Evolutionary conservation across 2,329 filamentous ascomycete genomes (phyloP), one percentile per base, ranked within the genome.

Genomic region (Aureobasidium vineae): DNA sequence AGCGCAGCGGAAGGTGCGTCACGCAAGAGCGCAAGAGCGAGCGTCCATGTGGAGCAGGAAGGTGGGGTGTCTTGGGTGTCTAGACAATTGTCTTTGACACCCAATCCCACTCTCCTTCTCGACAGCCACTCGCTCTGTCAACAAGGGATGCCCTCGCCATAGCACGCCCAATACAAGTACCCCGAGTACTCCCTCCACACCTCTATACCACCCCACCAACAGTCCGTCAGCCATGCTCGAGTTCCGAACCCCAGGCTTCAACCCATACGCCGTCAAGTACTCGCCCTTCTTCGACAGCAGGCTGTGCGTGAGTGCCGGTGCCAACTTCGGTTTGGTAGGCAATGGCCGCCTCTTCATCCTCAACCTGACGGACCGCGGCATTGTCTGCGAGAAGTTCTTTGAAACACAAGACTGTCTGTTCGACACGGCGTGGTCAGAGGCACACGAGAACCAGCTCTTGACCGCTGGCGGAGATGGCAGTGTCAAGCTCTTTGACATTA

Each of bases 401-500:
- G 94, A 97, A 75, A 99, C 95, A 13, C 96, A 98, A 81, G 95
- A 99, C 78, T 91, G 93, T 52, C 89, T 98, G 70, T 99, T 96
- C 79, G 95, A 99, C 79, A 83, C 95, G 63, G 86, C 93, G 31
- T 98, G 95, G 92, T 97, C 92, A 21, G 95, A 99, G 81, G 86
- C 92, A 71, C 93, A 99, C 81, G 94, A 97, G 80, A 96, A 95
- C 78, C 95, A 99, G 80, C 82, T 97, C 61, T 85, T 96, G 23
- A 89, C 90, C 1, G 93, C 92, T 0, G 93, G 91, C 71, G 95
- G 95, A 70, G 95, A 99, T 79, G 95, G 95, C 65, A 94, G 91
- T 65, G 85, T 99, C 74, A 97, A 97, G 80, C 86, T 99, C 54
- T 99, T 95, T 78, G 95, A 99, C 78, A 85, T 93, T 38, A 86